Evolutionary conservation across 192 early-diverging fungal species (phyloP).

Genomic region (Coemansia sp.): DNA sequence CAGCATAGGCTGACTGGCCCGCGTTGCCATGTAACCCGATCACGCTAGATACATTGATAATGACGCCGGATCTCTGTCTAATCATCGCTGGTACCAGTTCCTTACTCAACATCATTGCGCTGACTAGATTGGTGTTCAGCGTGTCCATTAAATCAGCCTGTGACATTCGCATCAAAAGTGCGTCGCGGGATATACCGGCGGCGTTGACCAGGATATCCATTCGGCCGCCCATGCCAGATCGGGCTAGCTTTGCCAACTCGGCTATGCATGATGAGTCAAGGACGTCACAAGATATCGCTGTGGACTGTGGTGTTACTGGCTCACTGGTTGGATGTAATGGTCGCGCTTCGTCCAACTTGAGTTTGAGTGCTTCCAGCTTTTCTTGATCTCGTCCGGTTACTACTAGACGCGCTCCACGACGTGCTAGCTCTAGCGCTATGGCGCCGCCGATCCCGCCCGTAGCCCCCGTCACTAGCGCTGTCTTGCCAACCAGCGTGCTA

Average conservation of each 20-base stretch:
- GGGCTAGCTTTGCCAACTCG: neutral
- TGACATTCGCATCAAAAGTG: constrained; percentile 52
- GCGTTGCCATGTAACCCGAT: constrained; percentile 58
- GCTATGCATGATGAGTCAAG: constrained; percentile 1
- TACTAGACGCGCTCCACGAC: constrained; percentile 57
- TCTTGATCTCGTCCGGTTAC: constrained; percentile 58
- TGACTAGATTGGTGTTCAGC: constrained; percentile 69
- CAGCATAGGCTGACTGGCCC: constrained; percentile 67
- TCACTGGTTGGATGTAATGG: neutral
- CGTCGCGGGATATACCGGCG: constrained; percentile 58
- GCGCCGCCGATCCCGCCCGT: constrained; percentile 78
- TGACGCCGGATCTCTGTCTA: constrained; percentile 49
- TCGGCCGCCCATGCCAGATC: neutral
- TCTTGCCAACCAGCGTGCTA: constrained; percentile 28
- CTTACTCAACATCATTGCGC: constrained; percentile 62
- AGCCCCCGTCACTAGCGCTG: constrained; percentile 66
- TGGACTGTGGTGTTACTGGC: neutral
- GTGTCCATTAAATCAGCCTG: constrained; percentile 54
- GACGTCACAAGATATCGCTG: constrained; percentile 17
- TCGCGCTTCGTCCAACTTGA: neutral
- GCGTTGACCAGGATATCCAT: constrained; percentile 36
- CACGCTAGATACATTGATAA: constrained; percentile 85
- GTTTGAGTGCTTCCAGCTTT: constrained; percentile 28
- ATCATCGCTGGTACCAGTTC: constrained; percentile 32
- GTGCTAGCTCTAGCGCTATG: constrained; percentile 62